Evolutionary conservation across 1,284 basidiomycete species (phyloP).

Genomic region (Psilocybe mexicana): DNA sequence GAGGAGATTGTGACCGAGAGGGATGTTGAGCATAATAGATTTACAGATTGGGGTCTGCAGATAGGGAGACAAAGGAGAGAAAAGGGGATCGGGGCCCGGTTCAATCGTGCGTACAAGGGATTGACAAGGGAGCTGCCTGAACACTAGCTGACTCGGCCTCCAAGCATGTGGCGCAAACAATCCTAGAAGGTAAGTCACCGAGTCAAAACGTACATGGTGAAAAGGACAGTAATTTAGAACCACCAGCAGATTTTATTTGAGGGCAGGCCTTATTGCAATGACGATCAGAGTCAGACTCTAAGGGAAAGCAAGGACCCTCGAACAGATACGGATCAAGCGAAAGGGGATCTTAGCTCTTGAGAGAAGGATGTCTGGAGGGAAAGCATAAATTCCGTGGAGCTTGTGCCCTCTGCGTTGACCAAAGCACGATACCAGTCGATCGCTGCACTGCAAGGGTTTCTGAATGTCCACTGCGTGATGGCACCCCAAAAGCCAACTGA

Average conservation of each 20-base stretch:
- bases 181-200: constrained; percentile 1
- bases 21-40: constrained; percentile 14
- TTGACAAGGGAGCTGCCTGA: constrained; percentile 9
- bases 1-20: constrained; percentile 14
- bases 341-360: constrained; percentile 16
- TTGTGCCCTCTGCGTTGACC: background rate
- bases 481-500: background rate
- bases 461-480: too few relatives aligned
- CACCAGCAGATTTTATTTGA: constrained; percentile 12
- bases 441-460: too few relatives aligned
- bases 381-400: constrained; percentile 1
- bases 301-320: constrained; percentile 10
- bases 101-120: constrained; percentile 22
- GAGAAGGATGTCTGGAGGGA: constrained; percentile 6
- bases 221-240: constrained; percentile 7
- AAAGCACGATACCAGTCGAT: too few relatives aligned
- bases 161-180: constrained; percentile 10
- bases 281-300: constrained; percentile 9
- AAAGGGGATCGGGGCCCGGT: constrained; percentile 22
- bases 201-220: constrained; percentile 6
- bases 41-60: constrained; percentile 4
- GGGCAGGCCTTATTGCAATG: constrained; percentile 8
- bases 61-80: background rate
- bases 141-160: constrained; percentile 2
- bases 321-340: constrained; percentile 24